A percentile compares a stretch with the other conserved stretches of the same genome.
These are phyloP conservation scores for Saccharata proteae DNA, from an alignment of 2,329 filamentous ascomycete species.

Conservation along the genomic window DNA sequence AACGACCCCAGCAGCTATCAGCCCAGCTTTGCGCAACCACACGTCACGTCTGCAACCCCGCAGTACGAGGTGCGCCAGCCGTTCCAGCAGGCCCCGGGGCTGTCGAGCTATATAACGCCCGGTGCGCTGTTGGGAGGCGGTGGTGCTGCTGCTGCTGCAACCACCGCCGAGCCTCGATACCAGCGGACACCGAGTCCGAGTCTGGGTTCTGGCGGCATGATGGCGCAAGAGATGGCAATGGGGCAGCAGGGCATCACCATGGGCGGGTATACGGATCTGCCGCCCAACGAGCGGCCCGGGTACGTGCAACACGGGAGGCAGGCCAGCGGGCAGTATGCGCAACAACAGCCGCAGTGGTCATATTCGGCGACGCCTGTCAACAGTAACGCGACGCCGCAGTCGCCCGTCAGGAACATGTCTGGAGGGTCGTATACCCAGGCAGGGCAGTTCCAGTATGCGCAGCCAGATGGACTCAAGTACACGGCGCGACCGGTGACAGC, in stretches of 20 bases:
- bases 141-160: no score
- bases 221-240: no score
- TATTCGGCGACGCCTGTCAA: conserved; percentile 18
- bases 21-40: conserved; percentile 10
- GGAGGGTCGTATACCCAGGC: conserved; percentile 11
- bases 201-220: no score
- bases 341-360: conserved; percentile 15
- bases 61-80: conserved; percentile 30
- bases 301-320: conserved; percentile 18
- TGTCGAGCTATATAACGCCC: conserved; percentile 10
- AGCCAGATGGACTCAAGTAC: conserved; percentile 30
- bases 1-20: conserved; percentile 16
- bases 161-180: no score
- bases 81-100: no score
- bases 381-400: conserved; percentile 12
- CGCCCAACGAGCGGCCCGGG: conserved; percentile 30
- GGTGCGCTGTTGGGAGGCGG: not conserved
- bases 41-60: conserved; percentile 16
- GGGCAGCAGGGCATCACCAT: conserved; percentile 25
- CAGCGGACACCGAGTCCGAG: not conserved
- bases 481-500: conserved; percentile 25
- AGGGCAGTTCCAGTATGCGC: conserved; percentile 27
- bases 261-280: conserved; percentile 32
- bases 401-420: conserved; percentile 3
- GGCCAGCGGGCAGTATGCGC: conserved; percentile 21